A percentile compares a stretch with the other conserved stretches of the same genome.
Conservation (phyloP, 2,329 filamentous ascomycete species). For the Scedosporium dehoogii region DNA sequence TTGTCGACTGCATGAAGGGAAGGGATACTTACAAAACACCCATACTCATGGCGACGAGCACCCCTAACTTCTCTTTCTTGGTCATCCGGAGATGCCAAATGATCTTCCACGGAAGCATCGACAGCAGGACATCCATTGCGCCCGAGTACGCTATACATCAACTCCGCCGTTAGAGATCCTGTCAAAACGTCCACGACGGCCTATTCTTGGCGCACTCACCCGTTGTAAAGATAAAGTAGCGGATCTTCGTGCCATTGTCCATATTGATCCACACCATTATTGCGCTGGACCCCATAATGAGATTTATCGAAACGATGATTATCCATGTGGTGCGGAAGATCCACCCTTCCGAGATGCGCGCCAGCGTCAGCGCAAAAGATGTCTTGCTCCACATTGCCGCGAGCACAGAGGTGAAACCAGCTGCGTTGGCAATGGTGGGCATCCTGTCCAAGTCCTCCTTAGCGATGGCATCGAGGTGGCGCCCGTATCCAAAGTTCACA, state of each 20-base stretch:
- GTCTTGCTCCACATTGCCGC: conserved; percentile 26
- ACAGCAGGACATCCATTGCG: conserved; percentile 27
- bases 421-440: conserved; percentile 18
- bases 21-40: conserved; percentile 24
- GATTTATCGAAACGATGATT: conserved; percentile 23
- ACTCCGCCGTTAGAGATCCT: conserved; percentile 9
- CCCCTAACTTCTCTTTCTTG: conserved; percentile 27
- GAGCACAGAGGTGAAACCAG: conserved; percentile 20
- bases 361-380: conserved; percentile 26
- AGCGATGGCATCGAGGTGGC: conserved; percentile 14
- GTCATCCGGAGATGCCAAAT: conserved; percentile 28
- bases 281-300: conserved; percentile 13
- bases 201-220: conserved; percentile 4
- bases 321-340: conserved; percentile 17
- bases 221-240: conserved; percentile 11
- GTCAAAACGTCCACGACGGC: conserved; percentile 10
- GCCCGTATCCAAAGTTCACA: conserved; percentile 15
- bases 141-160: conserved; percentile 20
- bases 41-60: conserved; percentile 30
- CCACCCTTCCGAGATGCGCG: conserved; percentile 20
- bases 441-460: conserved; percentile 15
- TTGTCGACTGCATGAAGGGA: neutral
- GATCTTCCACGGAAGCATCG: conserved; percentile 28
- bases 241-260: conserved; percentile 7
- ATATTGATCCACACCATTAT: conserved; percentile 14